These are phyloP conservation scores for Berkeleyomyces rouxiae DNA, from an alignment of 2,329 filamentous ascomycete species.

Conservation along the genomic window DNA sequence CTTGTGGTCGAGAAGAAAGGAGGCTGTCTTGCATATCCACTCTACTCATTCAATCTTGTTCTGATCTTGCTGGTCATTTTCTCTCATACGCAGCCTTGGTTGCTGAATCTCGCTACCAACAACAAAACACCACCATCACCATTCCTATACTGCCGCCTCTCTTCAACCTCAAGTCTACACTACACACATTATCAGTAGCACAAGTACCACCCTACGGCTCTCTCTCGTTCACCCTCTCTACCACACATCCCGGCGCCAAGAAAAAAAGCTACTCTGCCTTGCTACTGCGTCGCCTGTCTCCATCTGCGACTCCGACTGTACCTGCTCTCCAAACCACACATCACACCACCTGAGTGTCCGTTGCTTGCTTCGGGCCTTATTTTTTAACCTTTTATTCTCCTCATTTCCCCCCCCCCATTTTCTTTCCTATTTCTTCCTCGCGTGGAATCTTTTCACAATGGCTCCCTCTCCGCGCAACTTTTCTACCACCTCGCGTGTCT, in stretches of 20 bases:
- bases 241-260: background rate
- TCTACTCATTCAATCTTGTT: background rate
- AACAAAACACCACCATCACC: too few relatives aligned
- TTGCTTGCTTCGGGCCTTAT: background rate
- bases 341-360: background rate
- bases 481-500: conserved; percentile 19
- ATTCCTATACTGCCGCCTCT: too few relatives aligned
- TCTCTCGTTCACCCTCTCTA: background rate
- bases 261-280: background rate
- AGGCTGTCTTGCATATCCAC: background rate
- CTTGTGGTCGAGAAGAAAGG: background rate
- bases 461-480: conserved; percentile 15
- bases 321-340: conserved; percentile 3
- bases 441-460: conserved; percentile 7
- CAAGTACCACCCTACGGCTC: background rate
- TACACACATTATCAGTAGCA: too few relatives aligned
- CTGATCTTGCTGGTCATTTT: too few relatives aligned
- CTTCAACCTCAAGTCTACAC: too few relatives aligned
- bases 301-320: background rate
- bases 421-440: background rate
- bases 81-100: too few relatives aligned
- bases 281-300: background rate
- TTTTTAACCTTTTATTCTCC: background rate
- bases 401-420: background rate
- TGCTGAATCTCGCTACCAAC: too few relatives aligned